Percentiles rank a stretch among this genome's conserved stretches.
These are phyloP conservation scores for Monosporozyma unispora DNA, from an alignment of 805 yeast species.

Conservation along the genomic window DNA sequence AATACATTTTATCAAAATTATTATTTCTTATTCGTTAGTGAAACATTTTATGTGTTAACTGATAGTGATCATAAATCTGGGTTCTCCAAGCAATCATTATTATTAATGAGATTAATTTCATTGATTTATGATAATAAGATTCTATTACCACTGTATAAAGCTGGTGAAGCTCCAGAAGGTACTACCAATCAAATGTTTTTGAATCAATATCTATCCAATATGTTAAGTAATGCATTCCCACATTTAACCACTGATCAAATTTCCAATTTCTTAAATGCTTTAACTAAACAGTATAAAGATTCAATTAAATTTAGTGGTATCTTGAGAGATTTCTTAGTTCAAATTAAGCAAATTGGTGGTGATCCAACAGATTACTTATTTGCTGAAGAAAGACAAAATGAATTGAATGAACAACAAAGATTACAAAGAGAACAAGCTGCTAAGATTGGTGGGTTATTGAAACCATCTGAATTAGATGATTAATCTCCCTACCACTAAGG, in stretches of 20 bases:
- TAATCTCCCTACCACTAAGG: too few relatives aligned
- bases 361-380: constrained; percentile 89
- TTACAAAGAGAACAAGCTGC: constrained; percentile 73
- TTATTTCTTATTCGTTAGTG: constrained; percentile 82
- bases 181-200: constrained; percentile 72
- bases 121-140: constrained; percentile 72
- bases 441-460: constrained; percentile 85
- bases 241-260: constrained; percentile 81
- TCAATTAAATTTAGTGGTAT: constrained; percentile 70
- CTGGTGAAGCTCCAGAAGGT: constrained; percentile 78
- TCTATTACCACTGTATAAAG: constrained; percentile 64
- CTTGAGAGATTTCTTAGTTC: constrained; percentile 90
- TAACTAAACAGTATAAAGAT: constrained; percentile 65
- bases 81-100: constrained; percentile 75
- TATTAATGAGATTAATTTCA: constrained; percentile 75
- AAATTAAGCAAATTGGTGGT: constrained; percentile 92
- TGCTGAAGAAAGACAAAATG: constrained; percentile 85
- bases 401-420: constrained; percentile 56
- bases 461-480: constrained; percentile 92
- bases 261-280: constrained; percentile 66
- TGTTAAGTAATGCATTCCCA: constrained; percentile 84
- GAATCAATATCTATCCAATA: constrained; percentile 70
- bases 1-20: constrained; percentile 81
- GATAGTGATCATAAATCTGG: constrained; percentile 98
- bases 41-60: constrained; percentile 85